phyloP scores from a whole-genome alignment of 202 grass and related monocot genomes.

The Dendrocalamus latiflorus region DNA sequence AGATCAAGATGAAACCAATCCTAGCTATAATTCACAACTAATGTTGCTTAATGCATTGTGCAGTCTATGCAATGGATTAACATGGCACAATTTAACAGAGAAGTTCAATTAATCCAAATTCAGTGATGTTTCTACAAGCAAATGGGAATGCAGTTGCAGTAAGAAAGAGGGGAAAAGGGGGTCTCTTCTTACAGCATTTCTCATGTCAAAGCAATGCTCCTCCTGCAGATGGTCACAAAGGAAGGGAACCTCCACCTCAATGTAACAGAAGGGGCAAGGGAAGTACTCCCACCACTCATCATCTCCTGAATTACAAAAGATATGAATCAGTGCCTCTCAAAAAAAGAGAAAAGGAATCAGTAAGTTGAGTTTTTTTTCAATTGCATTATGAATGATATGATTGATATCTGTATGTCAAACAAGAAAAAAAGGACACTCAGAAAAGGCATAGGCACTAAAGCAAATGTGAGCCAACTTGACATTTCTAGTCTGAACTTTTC shows the following conservation, averaged over 20 bases:
- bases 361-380: not conserved
- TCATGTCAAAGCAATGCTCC: slow-evolving; percentile 67
- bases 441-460: not conserved
- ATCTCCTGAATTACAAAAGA: slow-evolving; percentile 28
- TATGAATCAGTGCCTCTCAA: not conserved
- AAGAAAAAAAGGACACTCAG: not conserved
- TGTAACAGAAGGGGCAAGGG: slow-evolving; percentile 62
- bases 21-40: not conserved
- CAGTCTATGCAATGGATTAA: not conserved
- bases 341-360: not conserved
- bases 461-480: slow-evolving; percentile 14
- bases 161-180: not conserved
- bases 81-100: not conserved
- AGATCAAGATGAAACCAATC: not conserved
- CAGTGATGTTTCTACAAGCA: not conserved
- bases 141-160: not conserved
- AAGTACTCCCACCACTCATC: slow-evolving; percentile 65
- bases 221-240: slow-evolving; percentile 54
- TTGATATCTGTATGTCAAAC: not conserved
- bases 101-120: not conserved
- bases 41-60: not conserved
- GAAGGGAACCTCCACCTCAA: slow-evolving; percentile 52
- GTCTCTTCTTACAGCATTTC: slow-evolving; percentile 41
- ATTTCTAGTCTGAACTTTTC: not conserved
- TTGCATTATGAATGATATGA: not conserved